Percentiles rank a stretch among this genome's conserved stretches.
These are phyloP conservation scores for Plantago major DNA, from an alignment of 257 asterid species.

Conservation along the genomic window DNA sequence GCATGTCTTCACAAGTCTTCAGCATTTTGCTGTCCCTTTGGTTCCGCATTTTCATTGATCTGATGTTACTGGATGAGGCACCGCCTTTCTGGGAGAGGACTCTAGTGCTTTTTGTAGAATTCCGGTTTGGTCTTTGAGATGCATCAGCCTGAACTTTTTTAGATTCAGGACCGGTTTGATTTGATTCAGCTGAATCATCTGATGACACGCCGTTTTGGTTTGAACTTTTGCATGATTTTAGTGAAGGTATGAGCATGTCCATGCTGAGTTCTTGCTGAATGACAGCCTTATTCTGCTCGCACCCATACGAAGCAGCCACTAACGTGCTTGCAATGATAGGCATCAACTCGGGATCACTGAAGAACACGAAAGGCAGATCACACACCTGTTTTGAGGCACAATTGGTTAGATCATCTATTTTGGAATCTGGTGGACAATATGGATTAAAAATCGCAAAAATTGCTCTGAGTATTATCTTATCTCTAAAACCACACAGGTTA, in stretches of 20 bases:
- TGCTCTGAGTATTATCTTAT: not conserved
- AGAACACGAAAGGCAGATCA: constrained; percentile 90
- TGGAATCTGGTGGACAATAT: not conserved
- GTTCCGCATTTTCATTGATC: constrained; percentile 43
- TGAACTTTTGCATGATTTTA: constrained; percentile 59
- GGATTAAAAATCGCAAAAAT: not conserved
- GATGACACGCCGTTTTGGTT: constrained; percentile 22
- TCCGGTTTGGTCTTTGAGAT: constrained; percentile 41
- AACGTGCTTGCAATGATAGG: constrained; percentile 78
- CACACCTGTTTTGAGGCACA: constrained; percentile 56
- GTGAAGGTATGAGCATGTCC: constrained; percentile 89
- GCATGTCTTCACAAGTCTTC: constrained; percentile 56
- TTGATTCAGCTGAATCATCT: constrained; percentile 42
- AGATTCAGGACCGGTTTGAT: constrained; percentile 34
- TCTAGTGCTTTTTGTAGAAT: constrained; percentile 35
- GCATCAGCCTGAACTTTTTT: constrained; percentile 45
- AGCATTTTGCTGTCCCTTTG: constrained; percentile 50
- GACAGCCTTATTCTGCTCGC: constrained; percentile 87
- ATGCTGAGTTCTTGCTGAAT: constrained; percentile 94
- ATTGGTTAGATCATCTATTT: constrained; percentile 24
- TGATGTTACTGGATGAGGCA: constrained; percentile 23
- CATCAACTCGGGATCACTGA: constrained; percentile 92
- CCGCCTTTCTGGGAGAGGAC: constrained; percentile 42
- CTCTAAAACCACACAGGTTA: not conserved
- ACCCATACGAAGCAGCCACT: constrained; percentile 84